A percentile compares a stretch with the other conserved stretches of the same genome.
phyloP scores from a whole-genome alignment of 129 eudicot genomes.

The Heracleum sosnowskyi region DNA sequence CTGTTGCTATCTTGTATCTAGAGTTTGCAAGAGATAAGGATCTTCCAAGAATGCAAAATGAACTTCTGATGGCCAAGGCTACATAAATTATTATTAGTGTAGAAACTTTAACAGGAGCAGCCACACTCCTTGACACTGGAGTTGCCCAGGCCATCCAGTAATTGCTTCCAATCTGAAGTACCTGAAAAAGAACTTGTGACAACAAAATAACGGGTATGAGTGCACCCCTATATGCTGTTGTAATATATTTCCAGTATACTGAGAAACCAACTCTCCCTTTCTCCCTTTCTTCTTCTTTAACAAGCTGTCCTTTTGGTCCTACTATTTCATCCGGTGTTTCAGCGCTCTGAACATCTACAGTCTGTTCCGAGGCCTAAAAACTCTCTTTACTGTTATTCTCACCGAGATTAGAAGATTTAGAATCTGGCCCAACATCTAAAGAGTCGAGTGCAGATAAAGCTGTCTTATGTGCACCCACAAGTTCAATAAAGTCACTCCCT shows the following conservation, averaged over 20 bases:
- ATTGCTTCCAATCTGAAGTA: slow-evolving; percentile 74
- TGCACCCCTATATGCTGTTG: slow-evolving; percentile 68
- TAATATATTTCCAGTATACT: slow-evolving; percentile 72
- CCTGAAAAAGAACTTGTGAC: slow-evolving; percentile 42
- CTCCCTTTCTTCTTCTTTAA: slow-evolving; percentile 82
- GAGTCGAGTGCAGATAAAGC: slow-evolving; percentile 59
- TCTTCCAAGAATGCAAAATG: slow-evolving; percentile 55
- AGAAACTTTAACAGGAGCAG: slow-evolving; percentile 34
- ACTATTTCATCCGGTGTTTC: slow-evolving; percentile 22
- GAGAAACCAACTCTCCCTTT: slow-evolving; percentile 62
- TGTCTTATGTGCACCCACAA: slow-evolving; percentile 80
- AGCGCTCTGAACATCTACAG: slow-evolving; percentile 9
- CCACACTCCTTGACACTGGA: slow-evolving; percentile 47
- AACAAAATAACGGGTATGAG: slow-evolving; percentile 66
- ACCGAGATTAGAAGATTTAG: not conserved
- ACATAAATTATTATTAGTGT: slow-evolving; percentile 59
- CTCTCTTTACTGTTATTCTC: not conserved
- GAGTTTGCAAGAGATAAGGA: slow-evolving; percentile 41
- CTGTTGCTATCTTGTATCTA: slow-evolving; percentile 66
- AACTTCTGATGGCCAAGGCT: slow-evolving; percentile 58
- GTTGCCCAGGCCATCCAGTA: slow-evolving; percentile 99
- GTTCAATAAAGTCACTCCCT: slow-evolving; percentile 67
- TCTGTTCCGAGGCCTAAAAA: not conserved
- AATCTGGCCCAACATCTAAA: slow-evolving; percentile 8
- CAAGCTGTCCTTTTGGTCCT: slow-evolving; percentile 45